Evolutionary conservation across 2,329 filamentous ascomycete genomes (phyloP), one percentile per base, ranked within the genome.

Genomic region (Helotiales sp.): DNA sequence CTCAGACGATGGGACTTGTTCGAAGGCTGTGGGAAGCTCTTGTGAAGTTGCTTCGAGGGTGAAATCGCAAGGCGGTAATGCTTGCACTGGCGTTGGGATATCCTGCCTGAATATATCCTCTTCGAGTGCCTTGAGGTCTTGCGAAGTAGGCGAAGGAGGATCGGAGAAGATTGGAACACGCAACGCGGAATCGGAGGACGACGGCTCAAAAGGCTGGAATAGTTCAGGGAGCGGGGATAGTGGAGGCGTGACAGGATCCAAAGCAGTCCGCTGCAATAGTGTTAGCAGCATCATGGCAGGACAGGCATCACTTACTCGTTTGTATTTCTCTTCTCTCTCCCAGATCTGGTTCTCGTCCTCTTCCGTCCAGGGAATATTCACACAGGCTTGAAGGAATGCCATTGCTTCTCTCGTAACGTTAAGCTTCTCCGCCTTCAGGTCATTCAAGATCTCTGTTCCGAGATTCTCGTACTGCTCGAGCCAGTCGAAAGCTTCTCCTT

Each of bases 1-100:
- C 34, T 69, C 61, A n/a, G 8, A n/a, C 63, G 40, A 11, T 69
- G 59, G 8, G 66, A 60, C 8, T 32, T 55, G n/a, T 61, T 60
- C 10, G 24, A 97, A 85, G 70, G 89, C 91, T 15, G 89, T 82
- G 6, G 85, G 81, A 43, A 85, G 83, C 52, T 87, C 86, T 37
- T 78, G 82, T 6, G 20, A 17, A 2, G 52, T 50, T 7, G 63
- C 43, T 4, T 59, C 63, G 2, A 64, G 64, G 4, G 43, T 28
- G 43, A 15, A 3, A 11, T 64, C 40, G 17, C 11, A 24, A 0
- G 2, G 5, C 3, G 28, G 11, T 15, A n/a, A 11, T 26, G 67
- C 26, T 54, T 68, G 63, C 24, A 74, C 20, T 22, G 71, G 70
- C 8, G 70, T 73, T 15, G 72, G 72, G 1, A 70, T 13, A 65